These are phyloP conservation scores for Cetradonia linearis DNA, from an alignment of 495 filamentous ascomycete genomes.

Conservation along the genomic window DNA sequence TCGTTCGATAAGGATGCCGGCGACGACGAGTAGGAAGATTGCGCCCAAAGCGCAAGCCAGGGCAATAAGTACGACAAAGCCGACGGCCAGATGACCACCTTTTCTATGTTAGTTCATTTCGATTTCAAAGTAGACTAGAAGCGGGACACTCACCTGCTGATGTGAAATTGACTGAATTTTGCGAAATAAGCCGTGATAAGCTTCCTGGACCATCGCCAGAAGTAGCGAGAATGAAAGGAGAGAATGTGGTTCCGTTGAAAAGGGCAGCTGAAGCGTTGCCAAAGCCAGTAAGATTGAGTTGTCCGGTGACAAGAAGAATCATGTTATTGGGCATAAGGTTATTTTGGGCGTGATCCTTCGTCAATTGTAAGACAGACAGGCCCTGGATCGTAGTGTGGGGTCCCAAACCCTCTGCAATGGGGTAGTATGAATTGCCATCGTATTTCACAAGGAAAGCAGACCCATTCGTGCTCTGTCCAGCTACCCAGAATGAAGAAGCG, in stretches of 20 bases:
- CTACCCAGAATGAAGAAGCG: conserved; percentile 64
- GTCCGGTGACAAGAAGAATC: conserved; percentile 71
- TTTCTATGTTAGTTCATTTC: conserved; percentile 15
- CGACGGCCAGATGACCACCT: conserved; percentile 59
- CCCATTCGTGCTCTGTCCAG: conserved; percentile 56
- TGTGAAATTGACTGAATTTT: conserved; percentile 58
- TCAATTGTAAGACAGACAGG: conserved; percentile 68
- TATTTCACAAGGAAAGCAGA: conserved; percentile 70
- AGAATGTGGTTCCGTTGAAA: conserved; percentile 68
- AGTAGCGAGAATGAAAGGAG: conserved; percentile 70
- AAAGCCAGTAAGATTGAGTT: conserved; percentile 62
- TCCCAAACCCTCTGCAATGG: conserved; percentile 48
- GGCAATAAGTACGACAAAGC: conserved; percentile 84
- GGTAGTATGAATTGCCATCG: conserved; percentile 50
- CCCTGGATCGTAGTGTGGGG: conserved; percentile 59
- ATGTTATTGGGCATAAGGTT: conserved; percentile 53
- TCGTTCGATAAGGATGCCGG: conserved; percentile 74
- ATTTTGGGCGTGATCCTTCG: conserved; percentile 52
- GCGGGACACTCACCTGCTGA: conserved; percentile 36
- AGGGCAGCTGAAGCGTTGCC: conserved; percentile 80
- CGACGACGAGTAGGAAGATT: conserved; percentile 78
- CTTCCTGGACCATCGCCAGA: conserved; percentile 56
- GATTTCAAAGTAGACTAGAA: not conserved
- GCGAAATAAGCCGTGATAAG: conserved; percentile 67
- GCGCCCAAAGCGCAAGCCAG: conserved; percentile 80